These are phyloP conservation scores for Amylostereum chailletii DNA, from an alignment of 1,284 basidiomycete genomes.

Conservation along the genomic window DNA sequence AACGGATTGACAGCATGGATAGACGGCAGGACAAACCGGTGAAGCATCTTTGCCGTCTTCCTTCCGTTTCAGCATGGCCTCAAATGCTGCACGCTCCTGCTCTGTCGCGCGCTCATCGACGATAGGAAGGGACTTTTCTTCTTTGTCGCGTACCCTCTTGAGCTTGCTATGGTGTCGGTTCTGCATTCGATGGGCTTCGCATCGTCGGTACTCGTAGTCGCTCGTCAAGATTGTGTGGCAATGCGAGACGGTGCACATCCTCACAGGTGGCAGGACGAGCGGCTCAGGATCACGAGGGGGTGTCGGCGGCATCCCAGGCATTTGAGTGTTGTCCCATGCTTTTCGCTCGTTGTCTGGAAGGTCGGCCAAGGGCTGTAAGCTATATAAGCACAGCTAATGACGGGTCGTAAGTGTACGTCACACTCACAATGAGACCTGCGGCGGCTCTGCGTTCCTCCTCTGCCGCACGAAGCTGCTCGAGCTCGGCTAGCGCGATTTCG, in stretches of 20 bases:
- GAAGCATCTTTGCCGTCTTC: conserved; percentile 1
- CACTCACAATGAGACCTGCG: conserved; percentile 26
- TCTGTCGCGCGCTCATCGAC: conserved; percentile 4
- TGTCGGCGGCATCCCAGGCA: conserved; percentile 10
- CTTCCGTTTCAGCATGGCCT: not conserved
- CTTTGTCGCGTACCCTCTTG: conserved; percentile 39
- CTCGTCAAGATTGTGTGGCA: conserved; percentile 42
- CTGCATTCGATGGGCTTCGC: conserved; percentile 45
- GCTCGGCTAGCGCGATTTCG: conserved; percentile 31
- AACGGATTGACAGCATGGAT: no score
- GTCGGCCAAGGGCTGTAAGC: conserved; percentile 9
- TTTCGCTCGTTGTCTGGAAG: conserved; percentile 11
- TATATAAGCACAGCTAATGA: not conserved
- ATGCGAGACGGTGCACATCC: conserved; percentile 51
- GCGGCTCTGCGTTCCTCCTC: conserved; percentile 31
- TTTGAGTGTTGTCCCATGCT: conserved; percentile 12
- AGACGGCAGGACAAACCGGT: no score
- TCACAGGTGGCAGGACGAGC: conserved; percentile 21
- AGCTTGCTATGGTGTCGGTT: conserved; percentile 44
- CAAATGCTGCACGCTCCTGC: no score
- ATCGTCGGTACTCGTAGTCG: conserved; percentile 40
- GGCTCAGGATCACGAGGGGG: conserved; percentile 6
- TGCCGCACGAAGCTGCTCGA: conserved; percentile 25
- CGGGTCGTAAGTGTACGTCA: not conserved
- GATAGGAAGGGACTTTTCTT: conserved; percentile 26